These are phyloP conservation scores for Cardiospermum halicacabum DNA, from an alignment of 345 rosid genomes.

Conservation along the genomic window DNA sequence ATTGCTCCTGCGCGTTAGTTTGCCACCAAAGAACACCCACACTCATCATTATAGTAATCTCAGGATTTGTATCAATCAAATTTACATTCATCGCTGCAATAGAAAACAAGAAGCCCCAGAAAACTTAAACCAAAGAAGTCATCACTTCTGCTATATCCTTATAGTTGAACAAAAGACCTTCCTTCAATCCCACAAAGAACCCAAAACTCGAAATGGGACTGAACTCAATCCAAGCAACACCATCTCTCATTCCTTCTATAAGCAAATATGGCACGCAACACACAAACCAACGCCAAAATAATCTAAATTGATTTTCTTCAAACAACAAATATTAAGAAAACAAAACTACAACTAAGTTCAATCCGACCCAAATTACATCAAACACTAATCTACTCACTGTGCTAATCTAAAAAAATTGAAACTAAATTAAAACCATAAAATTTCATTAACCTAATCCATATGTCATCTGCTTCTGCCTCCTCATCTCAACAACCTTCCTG, in stretches of 20 bases:
- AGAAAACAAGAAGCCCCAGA: no score
- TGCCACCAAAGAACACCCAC: no score
- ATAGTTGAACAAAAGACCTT: conserved; percentile 2
- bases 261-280: conserved; percentile 15
- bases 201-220: conserved; percentile 11
- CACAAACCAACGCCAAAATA: conserved; percentile 26
- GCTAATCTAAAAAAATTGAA: conserved; percentile 13
- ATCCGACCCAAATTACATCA: conserved; percentile 24
- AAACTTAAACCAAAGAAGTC: conserved; percentile 9
- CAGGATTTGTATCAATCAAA: no score
- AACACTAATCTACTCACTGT: conserved; percentile 29
- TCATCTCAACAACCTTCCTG: conserved; percentile 76
- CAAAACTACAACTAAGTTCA: conserved; percentile 14
- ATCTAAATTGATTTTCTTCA: conserved; percentile 23
- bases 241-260: conserved; percentile 9
- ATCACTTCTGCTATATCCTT: conserved; percentile 9
- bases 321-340: neutral
- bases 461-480: conserved; percentile 42
- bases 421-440: neutral
- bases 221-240: conserved; percentile 7
- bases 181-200: conserved; percentile 3
- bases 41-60: no score
- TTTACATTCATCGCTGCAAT: no score
- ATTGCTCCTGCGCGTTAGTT: no score
- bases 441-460: conserved; percentile 20